phyloP scores from a whole-genome alignment of 768 basidiomycete genomes.

The Hortiboletus campestris region DNA sequence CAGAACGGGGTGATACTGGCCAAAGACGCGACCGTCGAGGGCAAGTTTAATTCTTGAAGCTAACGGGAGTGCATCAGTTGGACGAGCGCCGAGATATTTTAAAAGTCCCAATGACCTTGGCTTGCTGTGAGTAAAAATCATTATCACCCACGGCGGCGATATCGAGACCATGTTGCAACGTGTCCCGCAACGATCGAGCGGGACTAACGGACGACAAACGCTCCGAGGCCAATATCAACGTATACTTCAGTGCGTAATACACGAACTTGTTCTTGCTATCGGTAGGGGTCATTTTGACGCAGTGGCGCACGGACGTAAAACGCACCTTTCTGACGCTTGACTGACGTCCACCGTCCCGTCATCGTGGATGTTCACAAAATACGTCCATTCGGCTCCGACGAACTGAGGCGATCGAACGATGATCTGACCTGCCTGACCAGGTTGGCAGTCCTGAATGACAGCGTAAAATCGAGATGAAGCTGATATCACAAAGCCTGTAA shows the following conservation, averaged over 20 bases:
- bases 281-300: constrained; percentile 10
- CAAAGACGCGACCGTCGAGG: constrained; percentile 63
- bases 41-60: constrained; percentile 63
- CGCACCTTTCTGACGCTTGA: constrained; percentile 24
- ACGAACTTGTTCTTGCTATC: constrained; percentile 86
- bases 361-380: constrained; percentile 46
- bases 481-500: constrained; percentile 85
- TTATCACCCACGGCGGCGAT: constrained; percentile 90
- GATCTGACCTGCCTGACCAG: constrained; percentile 43
- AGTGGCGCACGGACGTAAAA: background rate
- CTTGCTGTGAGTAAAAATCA: constrained; percentile 95
- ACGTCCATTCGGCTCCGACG: constrained; percentile 73
- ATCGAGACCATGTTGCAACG: constrained; percentile 57
- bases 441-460: constrained; percentile 45
- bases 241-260: constrained; percentile 80
- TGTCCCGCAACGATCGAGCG: constrained; percentile 40
- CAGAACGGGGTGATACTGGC: constrained; percentile 73
- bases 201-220: constrained; percentile 31
- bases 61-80: constrained; percentile 28
- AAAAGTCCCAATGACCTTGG: constrained; percentile 51
- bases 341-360: constrained; percentile 24
- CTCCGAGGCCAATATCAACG: constrained; percentile 67
- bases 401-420: constrained; percentile 91
- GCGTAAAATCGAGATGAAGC: constrained; percentile 96
- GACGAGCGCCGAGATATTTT: background rate